Percentiles rank a stretch among this genome's conserved stretches.
These are phyloP conservation scores for Cryphonectria parasitica DNA, from an alignment of 2,329 filamentous ascomycete genomes.

Conservation along the genomic window DNA sequence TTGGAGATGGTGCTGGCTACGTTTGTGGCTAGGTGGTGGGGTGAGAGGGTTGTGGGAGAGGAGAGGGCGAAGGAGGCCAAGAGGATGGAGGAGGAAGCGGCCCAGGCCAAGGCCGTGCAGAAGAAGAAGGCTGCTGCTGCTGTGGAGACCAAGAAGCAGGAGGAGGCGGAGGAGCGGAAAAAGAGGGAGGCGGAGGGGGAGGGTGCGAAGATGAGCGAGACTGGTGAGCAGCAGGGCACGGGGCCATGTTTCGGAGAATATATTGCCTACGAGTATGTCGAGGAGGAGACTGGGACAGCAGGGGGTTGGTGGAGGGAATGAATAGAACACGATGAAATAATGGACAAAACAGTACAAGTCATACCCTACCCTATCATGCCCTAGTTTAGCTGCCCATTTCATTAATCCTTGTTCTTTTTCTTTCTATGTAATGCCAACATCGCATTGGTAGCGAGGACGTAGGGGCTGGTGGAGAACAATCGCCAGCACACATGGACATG, in stretches of 20 bases:
- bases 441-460: not conserved
- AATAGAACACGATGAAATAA: not conserved
- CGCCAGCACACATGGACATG: not conserved
- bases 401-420: too few species aligned
- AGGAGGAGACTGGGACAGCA: not conserved
- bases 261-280: not conserved
- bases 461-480: not conserved
- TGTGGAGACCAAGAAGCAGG: constrained; percentile 4
- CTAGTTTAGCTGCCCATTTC: not conserved
- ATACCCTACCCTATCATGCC: not conserved
- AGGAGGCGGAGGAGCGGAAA: not conserved
- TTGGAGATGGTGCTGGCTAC: constrained; percentile 27
- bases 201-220: not conserved
- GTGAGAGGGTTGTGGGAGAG: constrained; percentile 19
- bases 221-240: not conserved
- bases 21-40: constrained; percentile 28
- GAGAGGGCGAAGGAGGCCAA: constrained; percentile 17
- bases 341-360: not conserved
- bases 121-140: constrained; percentile 16
- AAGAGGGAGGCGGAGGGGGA: not conserved
- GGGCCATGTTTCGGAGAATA: not conserved
- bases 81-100: constrained; percentile 20
- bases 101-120: constrained; percentile 14
- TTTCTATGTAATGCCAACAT: not conserved
- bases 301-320: not conserved